A percentile compares a stretch with the other conserved stretches of the same genome.
Conservation (phyloP, 148 eudicot genomes). For the Nepenthes gracilis region DNA sequence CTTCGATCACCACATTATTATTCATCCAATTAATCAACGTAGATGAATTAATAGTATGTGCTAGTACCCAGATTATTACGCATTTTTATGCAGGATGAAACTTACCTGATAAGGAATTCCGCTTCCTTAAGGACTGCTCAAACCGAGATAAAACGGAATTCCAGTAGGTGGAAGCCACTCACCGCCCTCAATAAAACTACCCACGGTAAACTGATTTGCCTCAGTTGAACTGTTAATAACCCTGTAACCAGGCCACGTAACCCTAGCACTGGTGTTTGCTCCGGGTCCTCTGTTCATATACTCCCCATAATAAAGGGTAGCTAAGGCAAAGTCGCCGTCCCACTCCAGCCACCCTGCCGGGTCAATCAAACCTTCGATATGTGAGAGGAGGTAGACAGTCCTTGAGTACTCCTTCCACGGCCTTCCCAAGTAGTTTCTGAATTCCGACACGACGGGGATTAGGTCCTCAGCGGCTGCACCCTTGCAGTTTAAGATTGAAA, state of each 20-base stretch:
- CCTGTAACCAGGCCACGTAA: slow-evolving; percentile 72
- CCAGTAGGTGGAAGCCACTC: slow-evolving; percentile 45
- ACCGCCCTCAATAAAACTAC: slow-evolving; percentile 50
- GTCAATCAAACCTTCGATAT: slow-evolving; percentile 41
- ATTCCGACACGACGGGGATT: slow-evolving; percentile 30
- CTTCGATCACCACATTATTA: no score
- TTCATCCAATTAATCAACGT: no score
- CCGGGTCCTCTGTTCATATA: slow-evolving; percentile 64
- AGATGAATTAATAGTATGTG: no score
- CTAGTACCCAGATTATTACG: no score
- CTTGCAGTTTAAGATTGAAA: slow-evolving; percentile 54
- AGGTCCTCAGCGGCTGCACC: slow-evolving; percentile 60
- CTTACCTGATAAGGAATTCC: no score
- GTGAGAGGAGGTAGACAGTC: slow-evolving; percentile 34
- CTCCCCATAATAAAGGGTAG: slow-evolving; percentile 63
- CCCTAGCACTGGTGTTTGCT: slow-evolving; percentile 51
- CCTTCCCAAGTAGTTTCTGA: slow-evolving; percentile 48
- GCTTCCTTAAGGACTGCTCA: background rate
- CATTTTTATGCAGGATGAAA: no score
- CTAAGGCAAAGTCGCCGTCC: slow-evolving; percentile 51
- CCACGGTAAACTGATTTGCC: slow-evolving; percentile 54
- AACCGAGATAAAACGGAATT: slow-evolving; percentile 34
- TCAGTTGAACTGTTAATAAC: slow-evolving; percentile 29
- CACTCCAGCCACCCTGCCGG: slow-evolving; percentile 81
- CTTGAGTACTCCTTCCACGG: slow-evolving; percentile 77